Percentiles rank a stretch among this genome's conserved stretches.
phyloP scores from a whole-genome alignment of 805 yeast species.

The Saturnispora besseyi region DNA sequence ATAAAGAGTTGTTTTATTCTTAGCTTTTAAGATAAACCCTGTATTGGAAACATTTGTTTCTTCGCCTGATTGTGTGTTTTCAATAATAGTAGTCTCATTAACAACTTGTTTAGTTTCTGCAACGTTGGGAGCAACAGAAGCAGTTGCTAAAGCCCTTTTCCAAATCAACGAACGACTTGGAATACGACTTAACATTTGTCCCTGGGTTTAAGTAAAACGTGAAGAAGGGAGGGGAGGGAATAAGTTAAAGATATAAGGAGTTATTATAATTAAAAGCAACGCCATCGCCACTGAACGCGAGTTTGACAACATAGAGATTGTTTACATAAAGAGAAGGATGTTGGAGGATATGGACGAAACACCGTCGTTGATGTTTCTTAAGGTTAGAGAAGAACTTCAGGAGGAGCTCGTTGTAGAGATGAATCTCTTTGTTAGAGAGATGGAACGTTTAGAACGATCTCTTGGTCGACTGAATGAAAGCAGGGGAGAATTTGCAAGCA shows the following conservation, averaged over 20 bases:
- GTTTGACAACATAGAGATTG: neutral
- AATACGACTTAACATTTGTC: neutral
- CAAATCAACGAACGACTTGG: neutral
- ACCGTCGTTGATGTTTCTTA: constrained; percentile 6
- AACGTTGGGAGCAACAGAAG: neutral
- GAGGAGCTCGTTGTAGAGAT: constrained; percentile 3
- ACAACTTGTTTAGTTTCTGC: constrained; percentile 7
- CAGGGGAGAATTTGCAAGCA: constrained; percentile 7
- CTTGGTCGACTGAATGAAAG: constrained; percentile 8
- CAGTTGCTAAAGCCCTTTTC: neutral
- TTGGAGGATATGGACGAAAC: neutral
- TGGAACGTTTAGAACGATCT: constrained; percentile 8
- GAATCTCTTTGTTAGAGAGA: constrained; percentile 10
- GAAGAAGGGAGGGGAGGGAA: neutral
- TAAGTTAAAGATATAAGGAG: neutral
- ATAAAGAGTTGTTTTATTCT: constrained; percentile 43
- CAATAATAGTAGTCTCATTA: constrained; percentile 24
- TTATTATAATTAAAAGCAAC: neutral
- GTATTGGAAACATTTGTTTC: constrained; percentile 45
- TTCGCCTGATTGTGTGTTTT: constrained; percentile 44
- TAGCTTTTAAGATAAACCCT: constrained; percentile 45
- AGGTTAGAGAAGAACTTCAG: constrained; percentile 8
- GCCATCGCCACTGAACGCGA: neutral
- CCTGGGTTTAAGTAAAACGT: no score
- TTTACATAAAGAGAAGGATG: neutral